These are phyloP conservation scores for Puccinia novopanici DNA, from an alignment of 1,284 basidiomycete species.

Conservation along the genomic window DNA sequence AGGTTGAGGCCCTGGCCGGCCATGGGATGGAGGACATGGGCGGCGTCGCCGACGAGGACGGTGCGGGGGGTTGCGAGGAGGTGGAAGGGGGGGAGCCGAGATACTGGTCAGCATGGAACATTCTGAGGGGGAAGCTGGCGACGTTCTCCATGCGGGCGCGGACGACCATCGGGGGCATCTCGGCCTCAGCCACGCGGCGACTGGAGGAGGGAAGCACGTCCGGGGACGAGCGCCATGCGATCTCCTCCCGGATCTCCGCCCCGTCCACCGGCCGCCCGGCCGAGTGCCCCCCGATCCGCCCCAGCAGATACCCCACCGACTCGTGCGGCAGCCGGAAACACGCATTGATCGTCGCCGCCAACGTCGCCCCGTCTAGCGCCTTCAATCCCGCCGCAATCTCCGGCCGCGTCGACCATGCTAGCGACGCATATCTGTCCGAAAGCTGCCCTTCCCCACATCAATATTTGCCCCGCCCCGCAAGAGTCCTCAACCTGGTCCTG, in stretches of 20 bases:
- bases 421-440: conserved; percentile 72
- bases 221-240: conserved; percentile 50
- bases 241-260: conserved; percentile 15
- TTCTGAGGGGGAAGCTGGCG: conserved; percentile 86
- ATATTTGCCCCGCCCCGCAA: not conserved
- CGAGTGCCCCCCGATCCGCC: conserved; percentile 30
- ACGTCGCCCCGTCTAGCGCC: conserved; percentile 68
- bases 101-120: conserved; percentile 85
- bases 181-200: conserved; percentile 60
- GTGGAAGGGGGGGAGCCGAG: no score
- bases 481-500: not conserved
- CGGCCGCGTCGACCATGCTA: conserved; percentile 93
- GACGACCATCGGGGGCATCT: conserved; percentile 77
- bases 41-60: conserved; percentile 91
- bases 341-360: conserved; percentile 80
- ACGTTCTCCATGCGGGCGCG: conserved; percentile 71
- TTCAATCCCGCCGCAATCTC: conserved; percentile 73
- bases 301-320: conserved; percentile 63
- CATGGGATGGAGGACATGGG: conserved; percentile 93
- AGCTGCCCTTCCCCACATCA: conserved; percentile 60
- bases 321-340: conserved; percentile 83
- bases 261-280: not conserved
- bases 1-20: conserved; percentile 95
- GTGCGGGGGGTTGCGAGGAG: no score
- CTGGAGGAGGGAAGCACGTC: conserved; percentile 21